These are phyloP conservation scores for Tylopilus vinaceipallidus DNA, from an alignment of 768 basidiomycete species.

Conservation along the genomic window DNA sequence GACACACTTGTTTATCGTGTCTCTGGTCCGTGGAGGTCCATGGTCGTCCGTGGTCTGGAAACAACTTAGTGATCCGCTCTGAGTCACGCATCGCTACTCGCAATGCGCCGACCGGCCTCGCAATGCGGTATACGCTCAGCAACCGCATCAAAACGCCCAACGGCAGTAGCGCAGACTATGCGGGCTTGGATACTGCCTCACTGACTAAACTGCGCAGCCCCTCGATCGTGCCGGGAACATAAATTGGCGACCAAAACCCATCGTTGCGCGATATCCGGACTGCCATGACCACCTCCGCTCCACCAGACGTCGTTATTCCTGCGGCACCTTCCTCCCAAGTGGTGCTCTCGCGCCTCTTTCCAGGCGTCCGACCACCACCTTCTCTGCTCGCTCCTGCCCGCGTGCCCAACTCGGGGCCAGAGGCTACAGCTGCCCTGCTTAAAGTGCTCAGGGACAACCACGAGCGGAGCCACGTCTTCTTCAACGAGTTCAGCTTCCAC, in stretches of 20 bases:
- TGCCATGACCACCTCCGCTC: constrained; percentile 27
- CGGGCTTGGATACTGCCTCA: not conserved
- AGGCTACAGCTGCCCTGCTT: constrained; percentile 39
- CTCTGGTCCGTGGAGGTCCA: not conserved
- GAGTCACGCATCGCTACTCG: too few species aligned
- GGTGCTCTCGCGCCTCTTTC: constrained; percentile 32
- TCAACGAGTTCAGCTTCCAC: constrained; percentile 40
- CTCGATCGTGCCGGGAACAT: constrained; percentile 1
- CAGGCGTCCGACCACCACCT: constrained; percentile 28
- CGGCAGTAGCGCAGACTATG: not conserved
- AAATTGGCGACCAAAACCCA: constrained; percentile 1
- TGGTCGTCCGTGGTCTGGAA: not conserved
- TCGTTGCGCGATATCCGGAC: not conserved
- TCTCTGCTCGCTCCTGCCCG: constrained; percentile 37
- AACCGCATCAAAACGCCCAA: too few species aligned
- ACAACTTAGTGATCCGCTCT: not conserved
- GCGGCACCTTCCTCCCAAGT: constrained; percentile 19
- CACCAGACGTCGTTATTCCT: constrained; percentile 21
- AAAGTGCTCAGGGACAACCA: constrained; percentile 50
- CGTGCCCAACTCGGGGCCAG: constrained; percentile 37
- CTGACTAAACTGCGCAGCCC: not conserved
- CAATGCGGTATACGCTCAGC: too few species aligned
- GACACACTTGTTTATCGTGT: too few species aligned
- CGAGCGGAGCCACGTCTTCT: constrained; percentile 52
- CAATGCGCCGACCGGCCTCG: not conserved